These are phyloP conservation scores for Rhodotorula sp. DNA, from an alignment of 1,284 basidiomycete species.

Conservation along the genomic window DNA sequence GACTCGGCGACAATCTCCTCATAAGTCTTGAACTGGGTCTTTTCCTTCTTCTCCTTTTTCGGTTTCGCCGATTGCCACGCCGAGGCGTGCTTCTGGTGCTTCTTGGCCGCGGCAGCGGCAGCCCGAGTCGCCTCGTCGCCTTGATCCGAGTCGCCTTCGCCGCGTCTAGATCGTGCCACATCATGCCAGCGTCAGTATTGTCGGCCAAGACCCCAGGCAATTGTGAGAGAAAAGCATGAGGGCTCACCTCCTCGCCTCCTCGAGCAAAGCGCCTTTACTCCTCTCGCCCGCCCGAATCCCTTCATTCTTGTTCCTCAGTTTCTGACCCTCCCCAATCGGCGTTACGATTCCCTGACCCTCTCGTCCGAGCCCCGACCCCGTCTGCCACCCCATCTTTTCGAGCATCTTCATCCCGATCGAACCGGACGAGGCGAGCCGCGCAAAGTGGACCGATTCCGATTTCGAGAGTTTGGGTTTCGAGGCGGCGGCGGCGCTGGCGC, in stretches of 20 bases:
- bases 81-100: slow-evolving; percentile 51
- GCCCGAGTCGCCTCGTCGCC: slow-evolving; percentile 51
- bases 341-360: slow-evolving; percentile 79
- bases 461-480: slow-evolving; percentile 58
- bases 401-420: slow-evolving; percentile 82
- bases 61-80: slow-evolving; percentile 50
- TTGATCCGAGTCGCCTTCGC: slow-evolving; percentile 63
- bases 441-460: slow-evolving; percentile 72
- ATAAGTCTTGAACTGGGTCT: slow-evolving; percentile 83
- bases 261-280: slow-evolving; percentile 30
- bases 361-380: slow-evolving; percentile 76
- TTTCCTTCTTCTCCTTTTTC: slow-evolving; percentile 65
- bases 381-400: slow-evolving; percentile 90
- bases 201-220: not conserved
- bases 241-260: slow-evolving; percentile 55
- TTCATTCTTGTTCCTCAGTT: slow-evolving; percentile 30
- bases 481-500: slow-evolving; percentile 46
- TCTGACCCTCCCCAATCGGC: slow-evolving; percentile 63
- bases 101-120: not conserved
- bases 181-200: slow-evolving; percentile 51
- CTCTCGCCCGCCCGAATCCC: slow-evolving; percentile 32
- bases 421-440: slow-evolving; percentile 60
- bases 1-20: slow-evolving; percentile 88
- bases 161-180: slow-evolving; percentile 47
- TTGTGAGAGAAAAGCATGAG: too few relatives aligned